These are phyloP conservation scores for Pseudogymnoascus verrucosus DNA, from an alignment of 2,329 filamentous ascomycete species.

Conservation along the genomic window DNA sequence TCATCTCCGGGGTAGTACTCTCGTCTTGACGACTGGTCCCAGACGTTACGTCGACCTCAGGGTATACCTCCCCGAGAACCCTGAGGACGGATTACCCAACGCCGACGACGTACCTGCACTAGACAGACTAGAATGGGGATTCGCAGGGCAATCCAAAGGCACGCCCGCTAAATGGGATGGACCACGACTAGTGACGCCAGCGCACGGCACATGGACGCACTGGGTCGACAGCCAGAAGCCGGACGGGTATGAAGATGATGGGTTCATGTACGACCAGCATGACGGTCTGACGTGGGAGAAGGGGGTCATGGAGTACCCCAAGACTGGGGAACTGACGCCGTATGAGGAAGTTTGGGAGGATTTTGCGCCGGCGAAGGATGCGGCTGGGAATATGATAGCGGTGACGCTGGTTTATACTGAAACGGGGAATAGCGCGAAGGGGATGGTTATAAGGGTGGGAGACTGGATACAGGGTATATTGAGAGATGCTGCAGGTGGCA, in stretches of 20 bases:
- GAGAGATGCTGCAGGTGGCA: conserved; percentile 12
- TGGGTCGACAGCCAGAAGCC: conserved; percentile 13
- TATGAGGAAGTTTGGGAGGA: conserved; percentile 26
- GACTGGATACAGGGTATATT: conserved; percentile 19
- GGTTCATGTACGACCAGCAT: conserved; percentile 19
- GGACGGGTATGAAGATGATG: conserved; percentile 23
- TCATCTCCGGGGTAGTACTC: conserved; percentile 11
- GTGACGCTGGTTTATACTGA: conserved; percentile 8
- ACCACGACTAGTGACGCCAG: background rate
- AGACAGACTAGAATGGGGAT: conserved; percentile 20
- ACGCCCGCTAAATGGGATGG: background rate
- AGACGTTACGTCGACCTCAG: conserved; percentile 20
- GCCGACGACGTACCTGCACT: conserved; percentile 8
- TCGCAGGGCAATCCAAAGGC: conserved; percentile 15
- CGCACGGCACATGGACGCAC: conserved; percentile 17
- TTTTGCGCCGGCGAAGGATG: conserved; percentile 10
- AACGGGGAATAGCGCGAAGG: conserved; percentile 5
- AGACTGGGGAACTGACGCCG: conserved; percentile 18
- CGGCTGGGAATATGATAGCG: conserved; percentile 11
- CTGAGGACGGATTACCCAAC: conserved; percentile 11
- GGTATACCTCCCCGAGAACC: conserved; percentile 12
- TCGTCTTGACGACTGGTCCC: conserved; percentile 20
- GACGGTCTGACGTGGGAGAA: conserved; percentile 21
- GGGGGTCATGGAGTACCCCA: conserved; percentile 18
- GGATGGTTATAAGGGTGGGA: conserved; percentile 19